Conservation (phyloP, 202 grass and related monocot species). For the Panicum virgatum region DNA sequence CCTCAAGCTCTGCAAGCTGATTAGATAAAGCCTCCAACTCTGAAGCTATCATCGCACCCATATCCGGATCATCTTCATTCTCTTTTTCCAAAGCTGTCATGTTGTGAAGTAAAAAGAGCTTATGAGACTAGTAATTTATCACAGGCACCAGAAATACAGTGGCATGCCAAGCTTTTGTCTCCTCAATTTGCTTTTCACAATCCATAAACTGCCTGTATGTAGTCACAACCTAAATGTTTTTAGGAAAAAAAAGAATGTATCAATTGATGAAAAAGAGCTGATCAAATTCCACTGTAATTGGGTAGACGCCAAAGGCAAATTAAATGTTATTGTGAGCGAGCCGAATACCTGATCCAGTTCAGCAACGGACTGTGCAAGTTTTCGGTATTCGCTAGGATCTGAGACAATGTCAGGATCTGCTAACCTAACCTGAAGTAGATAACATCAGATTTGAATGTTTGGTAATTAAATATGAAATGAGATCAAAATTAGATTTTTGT, state of each 20-base stretch:
- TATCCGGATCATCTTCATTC: slow-evolving; percentile 66
- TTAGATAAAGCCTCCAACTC: slow-evolving; percentile 78
- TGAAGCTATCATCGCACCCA: slow-evolving; percentile 87
- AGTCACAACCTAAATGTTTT: slow-evolving; percentile 65
- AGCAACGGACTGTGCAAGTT: slow-evolving; percentile 86
- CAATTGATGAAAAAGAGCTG: background rate
- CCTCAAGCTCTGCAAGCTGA: slow-evolving; percentile 77
- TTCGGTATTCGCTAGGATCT: slow-evolving; percentile 89
- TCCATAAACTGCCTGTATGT: slow-evolving; percentile 83
- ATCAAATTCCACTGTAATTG: background rate
- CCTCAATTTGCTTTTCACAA: slow-evolving; percentile 77
- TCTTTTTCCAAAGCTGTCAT: slow-evolving; percentile 70
- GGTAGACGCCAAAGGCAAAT: background rate
- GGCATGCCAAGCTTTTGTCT: slow-evolving; percentile 73
- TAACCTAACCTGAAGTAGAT: slow-evolving; percentile 75
- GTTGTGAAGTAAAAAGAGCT: background rate
- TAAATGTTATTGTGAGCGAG: background rate
- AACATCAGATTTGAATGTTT: background rate
- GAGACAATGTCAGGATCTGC: slow-evolving; percentile 89
- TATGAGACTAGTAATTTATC: slow-evolving; percentile 13
- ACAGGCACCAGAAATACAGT: background rate
- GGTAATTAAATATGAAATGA: slow-evolving; percentile 12
- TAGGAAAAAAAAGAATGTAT: background rate
- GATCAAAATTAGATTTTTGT: background rate
- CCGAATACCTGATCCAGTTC: slow-evolving; percentile 74